A percentile compares a stretch with the other conserved stretches of the same genome.
These are phyloP conservation scores for Abelmoschus esculentus DNA, from an alignment of 345 rosid genomes.

Conservation along the genomic window DNA sequence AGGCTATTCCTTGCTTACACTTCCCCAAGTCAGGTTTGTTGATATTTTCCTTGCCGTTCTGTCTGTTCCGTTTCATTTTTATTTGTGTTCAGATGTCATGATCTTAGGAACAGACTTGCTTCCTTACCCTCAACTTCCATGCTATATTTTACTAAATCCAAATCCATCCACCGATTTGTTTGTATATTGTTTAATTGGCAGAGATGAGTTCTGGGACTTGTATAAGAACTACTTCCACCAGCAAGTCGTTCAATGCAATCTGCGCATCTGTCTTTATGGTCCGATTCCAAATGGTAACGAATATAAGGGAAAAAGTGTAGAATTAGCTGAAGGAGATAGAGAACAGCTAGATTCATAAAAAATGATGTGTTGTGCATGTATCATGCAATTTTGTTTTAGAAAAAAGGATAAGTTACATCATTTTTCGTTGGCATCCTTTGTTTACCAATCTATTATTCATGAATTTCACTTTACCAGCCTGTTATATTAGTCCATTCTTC, in stretches of 20 bases:
- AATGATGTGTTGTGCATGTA: background rate
- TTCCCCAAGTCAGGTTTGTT: constrained; percentile 83
- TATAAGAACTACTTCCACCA: constrained; percentile 64
- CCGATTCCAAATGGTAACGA: constrained; percentile 27
- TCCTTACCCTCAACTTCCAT: background rate
- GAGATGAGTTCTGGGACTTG: constrained; percentile 89
- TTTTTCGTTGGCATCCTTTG: background rate
- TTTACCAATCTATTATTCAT: background rate
- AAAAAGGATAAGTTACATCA: background rate
- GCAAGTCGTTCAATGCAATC: constrained; percentile 39
- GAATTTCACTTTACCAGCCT: background rate
- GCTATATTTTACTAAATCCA: background rate
- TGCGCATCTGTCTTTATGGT: constrained; percentile 65
- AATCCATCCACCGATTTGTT: background rate
- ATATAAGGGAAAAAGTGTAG: constrained; percentile 29
- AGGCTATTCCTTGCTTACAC: constrained; percentile 72
- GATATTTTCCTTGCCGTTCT: background rate
- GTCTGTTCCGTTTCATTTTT: background rate
- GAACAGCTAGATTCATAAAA: background rate
- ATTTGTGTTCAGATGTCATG: background rate
- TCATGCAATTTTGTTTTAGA: background rate
- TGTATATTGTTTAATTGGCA: constrained; percentile 22
- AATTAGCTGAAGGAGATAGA: constrained; percentile 15
- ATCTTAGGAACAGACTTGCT: background rate
- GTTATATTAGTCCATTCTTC: too few relatives aligned